A percentile compares a stretch with the other conserved stretches of the same genome.
phyloP scores from a whole-genome alignment of 1,284 basidiomycete genomes.

The Tremellales sp. region DNA sequence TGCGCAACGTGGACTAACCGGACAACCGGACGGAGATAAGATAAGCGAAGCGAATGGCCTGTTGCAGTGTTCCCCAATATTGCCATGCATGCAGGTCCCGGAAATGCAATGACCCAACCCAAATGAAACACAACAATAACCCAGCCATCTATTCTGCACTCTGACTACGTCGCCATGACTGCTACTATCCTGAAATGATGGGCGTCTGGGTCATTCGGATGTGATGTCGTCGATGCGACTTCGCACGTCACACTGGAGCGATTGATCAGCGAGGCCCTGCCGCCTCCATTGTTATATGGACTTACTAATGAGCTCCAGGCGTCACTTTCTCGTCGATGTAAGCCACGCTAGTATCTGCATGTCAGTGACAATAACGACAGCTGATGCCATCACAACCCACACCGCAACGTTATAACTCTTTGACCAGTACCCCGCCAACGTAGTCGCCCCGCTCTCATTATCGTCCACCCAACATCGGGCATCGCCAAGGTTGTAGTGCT shows the following conservation, averaged over 20 bases:
- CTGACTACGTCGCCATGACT: conserved; percentile 46
- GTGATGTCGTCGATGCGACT: conserved; percentile 38
- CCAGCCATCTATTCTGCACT: not conserved
- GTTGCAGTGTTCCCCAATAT: not conserved
- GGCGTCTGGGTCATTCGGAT: conserved; percentile 41
- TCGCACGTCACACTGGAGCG: conserved; percentile 46
- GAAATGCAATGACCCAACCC: not conserved
- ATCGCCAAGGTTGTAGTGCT: conserved; percentile 47
- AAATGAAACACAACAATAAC: not conserved
- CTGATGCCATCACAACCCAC: conserved; percentile 23
- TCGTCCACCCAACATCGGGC: conserved; percentile 51
- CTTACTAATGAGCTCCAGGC: conserved; percentile 44
- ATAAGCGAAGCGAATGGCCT: not conserved
- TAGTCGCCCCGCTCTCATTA: conserved; percentile 42
- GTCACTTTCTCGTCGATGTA: conserved; percentile 49
- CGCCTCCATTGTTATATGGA: conserved; percentile 4
- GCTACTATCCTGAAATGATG: conserved; percentile 50
- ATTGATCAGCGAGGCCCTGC: not conserved
- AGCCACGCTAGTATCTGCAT: conserved; percentile 29
- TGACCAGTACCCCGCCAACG: conserved; percentile 44
- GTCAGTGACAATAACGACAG: not conserved
- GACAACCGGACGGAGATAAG: too few relatives aligned
- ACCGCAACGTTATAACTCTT: conserved; percentile 44
- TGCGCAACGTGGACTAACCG: too few relatives aligned
- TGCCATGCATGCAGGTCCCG: not conserved